Base-by-base conservation (phyloP, 2,329 filamentous ascomycete species). In the Pleurostoma richardsiae region DNA sequence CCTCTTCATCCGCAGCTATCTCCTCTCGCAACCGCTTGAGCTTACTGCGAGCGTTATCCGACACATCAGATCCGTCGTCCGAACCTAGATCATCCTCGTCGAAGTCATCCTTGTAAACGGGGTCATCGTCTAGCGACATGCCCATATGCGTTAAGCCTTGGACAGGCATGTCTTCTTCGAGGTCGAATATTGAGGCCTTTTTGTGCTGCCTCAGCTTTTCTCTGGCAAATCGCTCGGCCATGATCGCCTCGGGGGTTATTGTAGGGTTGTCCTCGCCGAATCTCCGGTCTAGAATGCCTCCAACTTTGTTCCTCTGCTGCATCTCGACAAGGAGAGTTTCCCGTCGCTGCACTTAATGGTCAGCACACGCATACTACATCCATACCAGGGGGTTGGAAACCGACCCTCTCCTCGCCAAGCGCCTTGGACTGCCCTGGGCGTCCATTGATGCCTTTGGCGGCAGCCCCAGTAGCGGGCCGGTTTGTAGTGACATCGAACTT, bases 231-330 rank as follows among this genome's bases (percentile, higher is more conserved):
- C 94, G 80, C 66, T 96, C 88, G 54, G 94, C 79, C 71, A 94
- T 94, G 63, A 87, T 88, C 60, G 97, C 89, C 61, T 99, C 94
- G 3, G 90, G 85, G 3, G 89, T 89, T 89, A 99, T 92, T 10
- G 83, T 87, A 8, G 90, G 88, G 64, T 99, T 91, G 60, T 95
- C 88, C 72, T 99, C 95, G 66, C 95, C 94, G 59, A 99, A 96
- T 58, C 94, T 85, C 59, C 90, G 82, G 75, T 99, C 94, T 45
- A 96, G 69, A 52, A 99, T 89, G 4, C 91, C 92, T 53, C 94
- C 94, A 26, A 92, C 85, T 67, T 96, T 96, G 65, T 95, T 91
- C 38, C 89, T 82, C 50, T 83, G 79, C 61, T 95, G 88, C 78
- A 97, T 86, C 61, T 97, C 92, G 33, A 89, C 83, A n/a, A 96